Evolutionary conservation across 2,329 filamentous ascomycete species (phyloP), one percentile per base, ranked within the genome.

Genomic region (Colletotrichum sp.): DNA sequence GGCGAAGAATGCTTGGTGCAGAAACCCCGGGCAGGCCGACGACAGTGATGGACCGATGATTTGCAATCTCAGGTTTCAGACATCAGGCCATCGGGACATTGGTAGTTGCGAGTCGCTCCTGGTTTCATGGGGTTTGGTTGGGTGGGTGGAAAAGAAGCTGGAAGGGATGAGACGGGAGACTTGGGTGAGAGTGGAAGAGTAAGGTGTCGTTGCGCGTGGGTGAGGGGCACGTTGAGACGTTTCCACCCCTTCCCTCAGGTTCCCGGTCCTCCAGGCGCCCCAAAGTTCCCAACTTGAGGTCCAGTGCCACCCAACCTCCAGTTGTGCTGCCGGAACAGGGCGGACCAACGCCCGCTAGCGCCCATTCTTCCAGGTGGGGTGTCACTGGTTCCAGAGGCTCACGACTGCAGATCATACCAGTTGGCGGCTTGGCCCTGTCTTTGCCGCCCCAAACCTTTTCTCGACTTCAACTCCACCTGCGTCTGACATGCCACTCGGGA

Each of bases 41-140:
- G 32, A 48, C 12, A 36, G 38, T 38, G 36, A 56, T 64, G 32
- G 69, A 71, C 77, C 58, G 56, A 68, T 69, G 70, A 66, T 77
- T 73, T 70, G 67, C 74, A 68, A 66, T 67, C 18, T 77, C 68
- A 65, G n/a, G 76, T 78, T 78, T 78, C 76, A 71, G 56, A 78
- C 64, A 78, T 78, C 76, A 77, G 76, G 75, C 75, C 75, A 78
- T 77, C 30, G 52, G 67, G 68, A 73, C 67, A 30, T 75, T 62
- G 71, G 55, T 32, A 67, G 65, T 72, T 64, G 73, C 62, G 62
- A 73, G 70, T 76, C 73, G 70, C 65, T 73, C 70, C 26, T 73
- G 58, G 73, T 76, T 76, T 76, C 73, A 75, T 38, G 55, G 55
- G 36, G 67, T 32, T 62, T 62, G 56, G 62, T 30, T 38, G 58